phyloP scores from a whole-genome alignment of 78 protist genomes.

The Bigelowiella natans region DNA sequence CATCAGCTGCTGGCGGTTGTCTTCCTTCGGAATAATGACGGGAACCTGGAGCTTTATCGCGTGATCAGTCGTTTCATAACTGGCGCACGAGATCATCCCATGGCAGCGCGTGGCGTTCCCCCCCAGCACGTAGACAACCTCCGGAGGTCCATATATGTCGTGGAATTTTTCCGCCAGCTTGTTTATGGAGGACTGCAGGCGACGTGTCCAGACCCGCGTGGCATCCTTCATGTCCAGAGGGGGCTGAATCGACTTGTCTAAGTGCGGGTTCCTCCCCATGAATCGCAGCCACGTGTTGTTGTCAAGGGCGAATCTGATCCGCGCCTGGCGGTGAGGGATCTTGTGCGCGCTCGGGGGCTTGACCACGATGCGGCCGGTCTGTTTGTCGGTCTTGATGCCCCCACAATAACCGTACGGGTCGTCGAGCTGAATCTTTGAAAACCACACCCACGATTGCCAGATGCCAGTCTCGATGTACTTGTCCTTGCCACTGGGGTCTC shows the following conservation, averaged over 20 bases:
- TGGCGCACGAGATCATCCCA: background rate
- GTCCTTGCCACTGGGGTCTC: constrained; percentile 10
- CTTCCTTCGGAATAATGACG: background rate
- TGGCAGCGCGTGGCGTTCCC: constrained; percentile 9
- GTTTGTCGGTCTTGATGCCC: background rate
- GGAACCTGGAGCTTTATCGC: background rate
- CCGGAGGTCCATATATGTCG: constrained; percentile 17
- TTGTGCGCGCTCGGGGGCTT: background rate
- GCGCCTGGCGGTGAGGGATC: constrained; percentile 12
- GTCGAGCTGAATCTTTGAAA: constrained; percentile 17
- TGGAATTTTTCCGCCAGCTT: constrained; percentile 7
- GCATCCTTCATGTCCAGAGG: background rate
- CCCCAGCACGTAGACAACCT: constrained; percentile 8
- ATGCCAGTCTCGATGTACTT: constrained; percentile 11
- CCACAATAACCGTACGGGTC: constrained; percentile 17
- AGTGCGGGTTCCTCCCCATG: background rate
- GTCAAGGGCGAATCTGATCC: constrained; percentile 23
- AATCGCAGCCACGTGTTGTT: background rate
- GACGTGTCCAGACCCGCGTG: background rate
- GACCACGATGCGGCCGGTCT: background rate
- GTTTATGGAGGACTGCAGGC: background rate
- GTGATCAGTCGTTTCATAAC: background rate
- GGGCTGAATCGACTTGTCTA: background rate
- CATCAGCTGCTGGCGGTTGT: background rate
- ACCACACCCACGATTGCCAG: constrained; percentile 35